A percentile compares a stretch with the other conserved stretches of the same genome.
phyloP scores from a whole-genome alignment of 2,329 filamentous ascomycete species.

The Fusarium pseudoanthophilum region DNA sequence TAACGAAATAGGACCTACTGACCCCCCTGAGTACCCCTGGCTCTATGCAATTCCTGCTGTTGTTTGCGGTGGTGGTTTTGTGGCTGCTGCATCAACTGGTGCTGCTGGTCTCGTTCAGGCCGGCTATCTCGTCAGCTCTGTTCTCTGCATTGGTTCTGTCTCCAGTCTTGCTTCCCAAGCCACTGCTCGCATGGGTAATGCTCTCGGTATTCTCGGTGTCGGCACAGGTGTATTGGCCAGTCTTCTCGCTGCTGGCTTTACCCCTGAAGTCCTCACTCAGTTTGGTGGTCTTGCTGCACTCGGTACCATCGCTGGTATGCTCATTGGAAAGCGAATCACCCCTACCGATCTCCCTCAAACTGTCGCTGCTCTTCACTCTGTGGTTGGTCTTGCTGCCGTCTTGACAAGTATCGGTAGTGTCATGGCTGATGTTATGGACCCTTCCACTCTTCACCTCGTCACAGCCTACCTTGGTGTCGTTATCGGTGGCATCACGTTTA shows the following conservation, averaged over 20 bases:
- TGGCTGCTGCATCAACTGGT: slow-evolving; percentile 83
- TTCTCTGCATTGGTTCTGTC: slow-evolving; percentile 86
- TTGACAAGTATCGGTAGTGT: slow-evolving; percentile 90
- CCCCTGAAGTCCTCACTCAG: slow-evolving; percentile 80
- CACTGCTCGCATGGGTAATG: slow-evolving; percentile 86
- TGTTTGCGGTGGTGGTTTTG: slow-evolving; percentile 82
- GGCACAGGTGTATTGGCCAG: slow-evolving; percentile 85
- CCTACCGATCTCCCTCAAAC: slow-evolving; percentile 90
- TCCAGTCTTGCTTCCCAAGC: slow-evolving; percentile 83
- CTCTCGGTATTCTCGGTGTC: slow-evolving; percentile 88
- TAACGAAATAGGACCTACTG: slow-evolving; percentile 71
- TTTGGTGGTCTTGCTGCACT: slow-evolving; percentile 80
- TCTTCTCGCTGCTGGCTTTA: slow-evolving; percentile 82
- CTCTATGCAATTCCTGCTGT: slow-evolving; percentile 81
- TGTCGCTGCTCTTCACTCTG: slow-evolving; percentile 87
- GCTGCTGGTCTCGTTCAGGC: slow-evolving; percentile 87
- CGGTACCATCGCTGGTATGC: slow-evolving; percentile 74
- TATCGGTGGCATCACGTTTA: slow-evolving; percentile 90
- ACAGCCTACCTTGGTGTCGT: slow-evolving; percentile 88
- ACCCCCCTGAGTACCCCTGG: slow-evolving; percentile 90
- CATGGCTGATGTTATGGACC: slow-evolving; percentile 75
- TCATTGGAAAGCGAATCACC: slow-evolving; percentile 88
- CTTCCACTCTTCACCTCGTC: slow-evolving; percentile 83
- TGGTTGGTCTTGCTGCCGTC: slow-evolving; percentile 89
- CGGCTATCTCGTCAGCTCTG: slow-evolving; percentile 84